Evolutionary conservation across 805 yeast genomes (phyloP), one percentile per base, ranked within the genome.

Genomic region (Sugiyamaella lignohabitans): DNA sequence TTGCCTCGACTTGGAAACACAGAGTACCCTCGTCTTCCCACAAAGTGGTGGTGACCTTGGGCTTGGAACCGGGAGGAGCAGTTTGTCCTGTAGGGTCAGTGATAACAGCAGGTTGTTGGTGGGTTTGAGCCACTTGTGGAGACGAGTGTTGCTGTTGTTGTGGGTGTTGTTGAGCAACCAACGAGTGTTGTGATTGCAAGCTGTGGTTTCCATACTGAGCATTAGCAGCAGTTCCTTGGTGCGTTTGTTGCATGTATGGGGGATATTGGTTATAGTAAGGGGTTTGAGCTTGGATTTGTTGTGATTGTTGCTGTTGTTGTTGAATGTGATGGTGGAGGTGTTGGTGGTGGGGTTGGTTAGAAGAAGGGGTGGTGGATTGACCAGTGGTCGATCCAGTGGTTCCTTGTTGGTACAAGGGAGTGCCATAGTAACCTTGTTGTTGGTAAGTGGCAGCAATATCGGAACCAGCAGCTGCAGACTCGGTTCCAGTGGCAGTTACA

Each of bases 11-110:
- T 65, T 84, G 93, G 68, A 84, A 85, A 60, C 93, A 85, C 42
- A 84, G 65, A 1, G 93, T 85, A 54, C 82, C 80, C 59, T 85
- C 93, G 61, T 85, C 93, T 61, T 85, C 91, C 94, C 94, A 85
- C 76, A 82, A 77, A 17, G 91, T 84, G 24, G 91, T 84, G 46
- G 88, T 82, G 47, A 84, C 87, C 52, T 77, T 66, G 45, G 81
- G 80, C 59, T 74, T 71, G 51, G 59, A 56, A 10, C 65, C 62
- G 42, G 72, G 67, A 44, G 72, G 67, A 18, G 68, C 66, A 32
- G 55, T 58, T 54, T 65, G 69, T 38, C 69, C 69, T 4, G 65
- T 63, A 21, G 68, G 67, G 50, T 65, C 69, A 5, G 69, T 65
- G 34, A 65, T 60, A 38, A 62, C 57, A 48, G 49, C 48, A 6